A percentile compares a stretch with the other conserved stretches of the same genome.
Evolutionary conservation across 2,329 filamentous ascomycete species (phyloP).

Genomic region (Colletotrichum graminicola): DNA sequence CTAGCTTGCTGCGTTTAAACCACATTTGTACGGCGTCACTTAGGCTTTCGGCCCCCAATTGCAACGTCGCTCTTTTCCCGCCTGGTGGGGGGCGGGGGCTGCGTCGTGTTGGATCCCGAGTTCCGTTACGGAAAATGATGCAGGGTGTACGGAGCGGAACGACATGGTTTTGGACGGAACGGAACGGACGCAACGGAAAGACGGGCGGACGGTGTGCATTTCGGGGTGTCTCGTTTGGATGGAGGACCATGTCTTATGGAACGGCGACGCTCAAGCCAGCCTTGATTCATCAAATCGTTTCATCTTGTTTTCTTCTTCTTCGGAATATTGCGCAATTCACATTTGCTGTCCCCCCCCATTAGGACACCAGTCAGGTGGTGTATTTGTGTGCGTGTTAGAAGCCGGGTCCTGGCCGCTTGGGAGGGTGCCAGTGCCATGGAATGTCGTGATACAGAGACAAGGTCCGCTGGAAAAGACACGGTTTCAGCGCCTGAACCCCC

Average conservation of each 20-base stretch:
- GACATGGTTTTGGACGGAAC: conserved; percentile 5
- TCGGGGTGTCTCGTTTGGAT: not conserved
- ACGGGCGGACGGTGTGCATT: conserved; percentile 1
- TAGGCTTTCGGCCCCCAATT: conserved; percentile 21
- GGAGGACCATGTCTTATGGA: not conserved
- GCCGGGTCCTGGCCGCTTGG: not conserved
- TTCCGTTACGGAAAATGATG: conserved; percentile 4
- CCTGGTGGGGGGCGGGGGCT: too few species aligned
- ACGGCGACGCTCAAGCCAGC: too few species aligned
- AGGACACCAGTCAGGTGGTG: not conserved
- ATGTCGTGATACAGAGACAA: conserved; percentile 5
- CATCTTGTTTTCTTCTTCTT: not conserved
- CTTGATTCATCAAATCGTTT: not conserved
- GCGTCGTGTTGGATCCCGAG: conserved; percentile 9
- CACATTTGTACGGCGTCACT: not conserved
- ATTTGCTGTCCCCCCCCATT: not conserved
- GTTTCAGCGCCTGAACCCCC: not conserved
- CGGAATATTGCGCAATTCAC: rapidly evolving
- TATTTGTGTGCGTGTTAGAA: not conserved
- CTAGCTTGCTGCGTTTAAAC: conserved; percentile 14
- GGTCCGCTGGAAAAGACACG: not conserved
- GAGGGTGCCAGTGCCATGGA: not conserved
- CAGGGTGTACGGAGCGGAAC: conserved; percentile 7
- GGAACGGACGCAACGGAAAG: not conserved
- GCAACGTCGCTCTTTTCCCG: not conserved